Evolutionary conservation across 73 alveolate genomes (phyloP).

Genomic region (Tetrahymena borealis): DNA sequence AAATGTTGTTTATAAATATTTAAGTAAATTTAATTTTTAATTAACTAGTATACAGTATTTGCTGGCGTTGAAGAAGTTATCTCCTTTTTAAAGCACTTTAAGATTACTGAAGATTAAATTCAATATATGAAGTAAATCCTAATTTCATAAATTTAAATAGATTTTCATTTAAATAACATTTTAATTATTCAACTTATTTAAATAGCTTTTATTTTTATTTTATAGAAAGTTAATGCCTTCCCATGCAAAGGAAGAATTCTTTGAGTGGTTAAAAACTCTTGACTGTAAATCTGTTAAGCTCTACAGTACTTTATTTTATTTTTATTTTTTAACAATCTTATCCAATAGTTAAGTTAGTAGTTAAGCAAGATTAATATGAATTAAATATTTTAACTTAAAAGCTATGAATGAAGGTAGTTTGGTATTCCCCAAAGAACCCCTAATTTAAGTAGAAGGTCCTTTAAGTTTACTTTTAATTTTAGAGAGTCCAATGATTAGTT

Average conservation of each 20-base stretch:
- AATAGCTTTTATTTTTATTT: too few species aligned
- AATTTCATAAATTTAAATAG: background rate
- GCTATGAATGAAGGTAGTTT: constrained; percentile 58
- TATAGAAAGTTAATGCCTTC: constrained; percentile 31
- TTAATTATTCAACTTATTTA: too few species aligned
- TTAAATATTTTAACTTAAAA: background rate
- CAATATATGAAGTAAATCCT: constrained; percentile 13
- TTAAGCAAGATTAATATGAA: too few species aligned
- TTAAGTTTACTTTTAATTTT: constrained; percentile 49
- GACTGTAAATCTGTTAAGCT: constrained; percentile 34
- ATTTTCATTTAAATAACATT: background rate
- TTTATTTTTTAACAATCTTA: too few species aligned
- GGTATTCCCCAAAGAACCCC: constrained; percentile 63
- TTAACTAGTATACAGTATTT: constrained; percentile 23
- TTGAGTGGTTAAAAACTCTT: constrained; percentile 53
- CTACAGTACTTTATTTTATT: too few species aligned
- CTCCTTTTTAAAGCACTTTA: constrained; percentile 29
- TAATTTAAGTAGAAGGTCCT: constrained; percentile 64
- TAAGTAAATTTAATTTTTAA: too few species aligned
- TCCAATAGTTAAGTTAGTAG: too few species aligned
- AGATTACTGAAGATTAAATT: constrained; percentile 53
- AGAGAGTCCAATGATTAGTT: constrained; percentile 59
- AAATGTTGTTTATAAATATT: background rate
- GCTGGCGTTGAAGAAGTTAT: constrained; percentile 61
- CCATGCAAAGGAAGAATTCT: constrained; percentile 53